phyloP scores from a whole-genome alignment of 306 rosid genomes.

The Corylus heterophylla region DNA sequence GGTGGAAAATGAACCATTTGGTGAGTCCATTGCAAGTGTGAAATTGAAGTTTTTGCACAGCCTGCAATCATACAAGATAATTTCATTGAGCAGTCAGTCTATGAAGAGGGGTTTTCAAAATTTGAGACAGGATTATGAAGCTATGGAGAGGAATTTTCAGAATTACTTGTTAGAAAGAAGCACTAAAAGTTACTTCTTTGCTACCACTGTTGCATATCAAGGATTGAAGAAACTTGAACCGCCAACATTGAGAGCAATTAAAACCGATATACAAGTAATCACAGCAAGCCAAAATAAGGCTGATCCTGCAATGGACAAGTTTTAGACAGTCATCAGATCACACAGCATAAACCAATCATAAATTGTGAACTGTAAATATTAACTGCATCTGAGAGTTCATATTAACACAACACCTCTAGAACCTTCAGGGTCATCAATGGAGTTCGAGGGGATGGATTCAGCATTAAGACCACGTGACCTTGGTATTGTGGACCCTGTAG shows the following conservation, averaged over 20 bases:
- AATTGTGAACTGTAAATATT: conserved; percentile 14
- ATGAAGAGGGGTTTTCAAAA: no score
- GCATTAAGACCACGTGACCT: conserved; percentile 37
- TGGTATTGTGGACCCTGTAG: conserved; percentile 37
- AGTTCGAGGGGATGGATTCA: conserved; percentile 44
- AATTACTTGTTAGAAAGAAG: conserved; percentile 39
- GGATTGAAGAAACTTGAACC: conserved; percentile 94
- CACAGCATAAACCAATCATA: neutral
- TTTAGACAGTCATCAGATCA: conserved; percentile 26
- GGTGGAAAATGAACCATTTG: neutral
- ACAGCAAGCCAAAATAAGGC: conserved; percentile 86
- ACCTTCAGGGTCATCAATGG: conserved; percentile 39
- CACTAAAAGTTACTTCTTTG: conserved; percentile 30
- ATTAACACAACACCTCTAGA: conserved; percentile 50
- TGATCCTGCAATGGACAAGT: conserved; percentile 56
- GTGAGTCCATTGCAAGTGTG: neutral
- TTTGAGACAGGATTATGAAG: conserved; percentile 4
- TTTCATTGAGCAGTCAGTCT: neutral
- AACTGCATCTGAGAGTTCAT: neutral
- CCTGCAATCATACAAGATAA: conserved; percentile 1
- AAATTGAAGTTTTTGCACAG: neutral
- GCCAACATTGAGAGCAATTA: conserved; percentile 73
- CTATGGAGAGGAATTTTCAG: conserved; percentile 9
- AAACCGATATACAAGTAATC: conserved; percentile 60
- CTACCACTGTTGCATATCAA: conserved; percentile 35